A percentile compares a stretch with the other conserved stretches of the same genome.
phyloP scores from a whole-genome alignment of 2,329 filamentous ascomycete genomes.

The Paramyrothecium sp. region DNA sequence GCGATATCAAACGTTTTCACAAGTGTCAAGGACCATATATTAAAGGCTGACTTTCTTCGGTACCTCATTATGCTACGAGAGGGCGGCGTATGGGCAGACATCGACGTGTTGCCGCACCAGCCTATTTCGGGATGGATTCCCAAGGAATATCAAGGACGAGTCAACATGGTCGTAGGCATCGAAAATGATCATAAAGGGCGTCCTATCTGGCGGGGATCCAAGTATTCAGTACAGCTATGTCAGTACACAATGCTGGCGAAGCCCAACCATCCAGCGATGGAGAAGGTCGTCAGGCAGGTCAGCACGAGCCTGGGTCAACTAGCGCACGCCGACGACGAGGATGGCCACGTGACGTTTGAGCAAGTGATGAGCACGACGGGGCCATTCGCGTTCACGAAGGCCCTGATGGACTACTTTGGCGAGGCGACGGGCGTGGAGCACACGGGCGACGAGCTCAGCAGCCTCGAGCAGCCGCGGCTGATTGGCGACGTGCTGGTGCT shows the following conservation, averaged over 20 bases:
- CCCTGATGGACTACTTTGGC: conserved; percentile 26
- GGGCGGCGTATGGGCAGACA: conserved; percentile 69
- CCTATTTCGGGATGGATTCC: conserved; percentile 68
- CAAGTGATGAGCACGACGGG: conserved; percentile 30
- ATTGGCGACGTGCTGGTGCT: conserved; percentile 30
- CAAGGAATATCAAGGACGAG: conserved; percentile 40
- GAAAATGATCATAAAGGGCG: conserved; percentile 56
- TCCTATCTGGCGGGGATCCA: conserved; percentile 51
- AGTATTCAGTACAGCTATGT: conserved; percentile 71
- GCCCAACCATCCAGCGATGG: conserved; percentile 66
- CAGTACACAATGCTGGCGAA: conserved; percentile 76
- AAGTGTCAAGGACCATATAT: conserved; percentile 45
- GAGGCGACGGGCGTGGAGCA: conserved; percentile 19
- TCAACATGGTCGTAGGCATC: conserved; percentile 69
- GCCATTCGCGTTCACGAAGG: conserved; percentile 27
- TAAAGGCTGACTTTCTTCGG: conserved; percentile 60
- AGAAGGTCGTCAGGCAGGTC: conserved; percentile 64
- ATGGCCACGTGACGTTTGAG: conserved; percentile 16
- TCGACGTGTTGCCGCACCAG: conserved; percentile 65
- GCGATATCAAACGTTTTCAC: conserved; percentile 49
- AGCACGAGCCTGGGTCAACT: conserved; percentile 35
- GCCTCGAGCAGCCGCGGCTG: conserved; percentile 22
- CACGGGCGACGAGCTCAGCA: conserved; percentile 26
- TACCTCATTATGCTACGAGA: conserved; percentile 63
- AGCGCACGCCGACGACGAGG: conserved; percentile 11